Evolutionary conservation across 202 grass and related monocot species (phyloP), one percentile per base, ranked within the genome.

Genomic region (Panicum hallii): DNA sequence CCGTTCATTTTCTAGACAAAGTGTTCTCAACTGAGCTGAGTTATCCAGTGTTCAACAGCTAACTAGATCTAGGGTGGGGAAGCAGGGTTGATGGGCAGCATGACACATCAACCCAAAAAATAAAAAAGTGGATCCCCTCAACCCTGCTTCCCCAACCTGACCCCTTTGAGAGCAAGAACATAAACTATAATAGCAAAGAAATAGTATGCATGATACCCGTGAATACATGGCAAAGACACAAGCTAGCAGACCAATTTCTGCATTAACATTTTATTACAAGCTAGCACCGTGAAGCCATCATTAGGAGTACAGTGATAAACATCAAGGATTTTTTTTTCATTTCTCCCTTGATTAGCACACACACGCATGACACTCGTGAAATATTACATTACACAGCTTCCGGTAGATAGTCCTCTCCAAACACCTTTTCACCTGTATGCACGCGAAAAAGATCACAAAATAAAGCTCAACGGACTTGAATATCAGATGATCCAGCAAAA

Each of bases 201-300:
- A 63, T 28, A 19, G 0, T 11, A 3, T 32, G 10, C 13, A 6
- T 13, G n/a, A 62, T 14, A 14, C 11, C 10, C 48, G 6, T 61
- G 53, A 30, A 63, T 9, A 57, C 19, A 47, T 16, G 12, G 26
- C 52, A 70, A 47, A 62, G 75, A 54, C 26, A 15, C 36, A 78
- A 12, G 22, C 12, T 4, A 11, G 32, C 17, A 40, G 16, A 79
- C 79, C n/a, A 38, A 34, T 67, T 67, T 57, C 58, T 79, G 52
- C 75, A 80, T 70, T 23, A 57, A 9, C 26, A 5, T 84, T 81
- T 87, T 87, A 87, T 84, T 90, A 81, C 76, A 84, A 49, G 63
- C 63, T 71, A 64, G 80, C 75, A 84, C 80, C 85, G 75, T 84
- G 76, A 54, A 47, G 11, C 69, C 69, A 44, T 79, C 43, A 80